Evolutionary conservation across 2,329 filamentous ascomycete species (phyloP).

Genomic region (Rhexocercosporidium sp.): DNA sequence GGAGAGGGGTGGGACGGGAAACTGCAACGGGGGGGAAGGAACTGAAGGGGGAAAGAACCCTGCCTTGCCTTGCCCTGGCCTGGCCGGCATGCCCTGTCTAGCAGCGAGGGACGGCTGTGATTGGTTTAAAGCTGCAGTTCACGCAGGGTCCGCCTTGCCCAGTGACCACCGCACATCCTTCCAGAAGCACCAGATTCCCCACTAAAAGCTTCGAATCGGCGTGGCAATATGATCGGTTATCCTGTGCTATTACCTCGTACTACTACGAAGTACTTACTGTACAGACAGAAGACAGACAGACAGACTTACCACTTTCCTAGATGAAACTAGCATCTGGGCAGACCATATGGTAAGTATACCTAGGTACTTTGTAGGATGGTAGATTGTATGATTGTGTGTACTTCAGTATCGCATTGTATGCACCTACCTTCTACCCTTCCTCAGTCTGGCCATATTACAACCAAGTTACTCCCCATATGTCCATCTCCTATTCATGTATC

Average conservation of each 20-base stretch:
- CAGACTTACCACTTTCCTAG: not conserved
- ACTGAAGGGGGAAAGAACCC: not conserved
- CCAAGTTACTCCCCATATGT: not conserved
- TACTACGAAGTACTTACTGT: too few species aligned
- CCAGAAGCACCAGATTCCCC: slow-evolving; percentile 16
- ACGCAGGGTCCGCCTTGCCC: not conserved
- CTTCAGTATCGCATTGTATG: not conserved
- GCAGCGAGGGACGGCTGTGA: too few species aligned
- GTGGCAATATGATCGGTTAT: slow-evolving; percentile 6
- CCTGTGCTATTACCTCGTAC: not conserved
- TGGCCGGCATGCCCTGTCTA: too few species aligned
- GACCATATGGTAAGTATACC: too few species aligned
- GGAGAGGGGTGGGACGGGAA: too few species aligned
- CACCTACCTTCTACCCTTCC: not conserved
- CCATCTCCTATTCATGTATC: slow-evolving; percentile 4
- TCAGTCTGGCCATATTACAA: not conserved
- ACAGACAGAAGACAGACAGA: too few species aligned
- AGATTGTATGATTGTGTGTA: too few species aligned
- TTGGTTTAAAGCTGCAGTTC: not conserved
- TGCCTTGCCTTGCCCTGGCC: too few species aligned
- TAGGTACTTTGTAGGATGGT: too few species aligned
- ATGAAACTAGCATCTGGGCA: not conserved
- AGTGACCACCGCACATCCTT: slow-evolving; percentile 18
- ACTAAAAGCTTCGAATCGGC: slow-evolving; percentile 24
- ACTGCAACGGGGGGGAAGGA: not conserved